These are phyloP conservation scores for Metschnikowia amazonensis DNA, from an alignment of 805 yeast species.

Conservation along the genomic window DNA sequence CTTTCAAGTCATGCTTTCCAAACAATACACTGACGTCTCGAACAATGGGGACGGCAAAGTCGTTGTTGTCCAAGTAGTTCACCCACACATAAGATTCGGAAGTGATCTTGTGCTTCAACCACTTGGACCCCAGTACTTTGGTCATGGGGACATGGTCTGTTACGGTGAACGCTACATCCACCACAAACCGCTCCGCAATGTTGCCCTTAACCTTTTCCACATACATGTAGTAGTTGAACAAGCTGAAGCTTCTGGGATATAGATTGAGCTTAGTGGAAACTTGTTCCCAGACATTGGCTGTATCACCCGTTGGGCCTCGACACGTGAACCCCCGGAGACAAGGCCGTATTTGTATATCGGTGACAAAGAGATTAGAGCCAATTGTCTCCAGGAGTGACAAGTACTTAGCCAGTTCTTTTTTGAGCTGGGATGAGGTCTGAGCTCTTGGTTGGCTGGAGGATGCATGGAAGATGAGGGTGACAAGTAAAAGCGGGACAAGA, in stretches of 20 bases:
- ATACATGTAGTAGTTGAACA: conserved; percentile 18
- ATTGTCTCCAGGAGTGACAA: conserved; percentile 14
- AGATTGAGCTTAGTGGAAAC: conserved; percentile 15
- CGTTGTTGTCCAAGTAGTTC: conserved; percentile 11
- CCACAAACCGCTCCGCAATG: conserved; percentile 10
- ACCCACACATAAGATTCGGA: conserved; percentile 14
- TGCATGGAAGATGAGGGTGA: conserved; percentile 9
- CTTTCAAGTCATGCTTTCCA: conserved; percentile 30
- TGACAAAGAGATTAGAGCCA: conserved; percentile 9
- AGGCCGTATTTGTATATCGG: conserved; percentile 13
- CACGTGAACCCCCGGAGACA: conserved; percentile 19
- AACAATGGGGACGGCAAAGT: conserved; percentile 16
- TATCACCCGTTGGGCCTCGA: conserved; percentile 1
- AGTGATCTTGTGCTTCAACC: conserved; percentile 8
- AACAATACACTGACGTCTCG: conserved; percentile 28
- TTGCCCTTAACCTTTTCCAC: conserved; percentile 11
- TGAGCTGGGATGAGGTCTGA: conserved; percentile 3
- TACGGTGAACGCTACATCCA: conserved; percentile 12
- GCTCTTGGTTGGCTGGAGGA: not conserved
- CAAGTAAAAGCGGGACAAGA: conserved; percentile 8
- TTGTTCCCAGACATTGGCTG: conserved; percentile 10
- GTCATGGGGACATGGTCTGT: conserved; percentile 8
- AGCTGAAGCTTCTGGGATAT: conserved; percentile 8
- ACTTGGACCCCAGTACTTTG: conserved; percentile 6
- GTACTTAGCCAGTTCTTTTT: conserved; percentile 1